Evolutionary conservation across 1,284 basidiomycete species (phyloP), one percentile per base, ranked within the genome.

Genomic region (Cutaneotrichosporon dermatis): DNA sequence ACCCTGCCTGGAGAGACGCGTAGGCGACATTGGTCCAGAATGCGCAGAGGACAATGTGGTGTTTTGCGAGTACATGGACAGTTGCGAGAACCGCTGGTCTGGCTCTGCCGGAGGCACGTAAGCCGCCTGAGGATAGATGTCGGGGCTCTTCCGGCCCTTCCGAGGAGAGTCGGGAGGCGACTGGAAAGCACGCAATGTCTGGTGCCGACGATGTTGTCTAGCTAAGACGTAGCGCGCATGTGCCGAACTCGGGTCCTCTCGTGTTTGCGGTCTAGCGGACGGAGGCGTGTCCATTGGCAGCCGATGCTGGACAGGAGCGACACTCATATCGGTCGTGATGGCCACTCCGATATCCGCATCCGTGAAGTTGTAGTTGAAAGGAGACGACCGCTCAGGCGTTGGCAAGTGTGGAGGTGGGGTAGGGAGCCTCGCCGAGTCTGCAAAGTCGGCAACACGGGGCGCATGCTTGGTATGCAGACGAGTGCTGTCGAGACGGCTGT

Each of bases 131-230:
- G 57, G 45, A 36, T 55, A 55, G 45, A 50, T 42, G 5, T 34
- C 12, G 6, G 57, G 40, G 34, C 35, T 50, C 55, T 37, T 40
- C 13, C 39, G 54, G 8, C 39, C 36, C 5, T 41, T 13, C 11
- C 44, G 11, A 10, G 51, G 52, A 4, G 53, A 42, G 35, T 34
- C 37, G 11, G 51, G 60, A 33, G 72, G 72, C n/a, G 69, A 63
- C 43, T 71, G 66, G 59, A 76, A 76, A 4, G 74, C 74, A 15
- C 69, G 60, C 40, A 66, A 61, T 1, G 71, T 75, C 33, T 63
- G 56, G 1, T 69, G 69, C 2, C 67, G 62, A 16, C 71, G 73
- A 49, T 75, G 75, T 55, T 75, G 74, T 51, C 69, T 69, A 2
- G 69, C 74, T 4, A 75, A 58, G 6, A 70, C 60, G 11, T 69